Percentiles rank a stretch among this genome's conserved stretches.
Evolutionary conservation across 2,329 filamentous ascomycete species (phyloP).

Genomic region (Colletotrichum abscissum): DNA sequence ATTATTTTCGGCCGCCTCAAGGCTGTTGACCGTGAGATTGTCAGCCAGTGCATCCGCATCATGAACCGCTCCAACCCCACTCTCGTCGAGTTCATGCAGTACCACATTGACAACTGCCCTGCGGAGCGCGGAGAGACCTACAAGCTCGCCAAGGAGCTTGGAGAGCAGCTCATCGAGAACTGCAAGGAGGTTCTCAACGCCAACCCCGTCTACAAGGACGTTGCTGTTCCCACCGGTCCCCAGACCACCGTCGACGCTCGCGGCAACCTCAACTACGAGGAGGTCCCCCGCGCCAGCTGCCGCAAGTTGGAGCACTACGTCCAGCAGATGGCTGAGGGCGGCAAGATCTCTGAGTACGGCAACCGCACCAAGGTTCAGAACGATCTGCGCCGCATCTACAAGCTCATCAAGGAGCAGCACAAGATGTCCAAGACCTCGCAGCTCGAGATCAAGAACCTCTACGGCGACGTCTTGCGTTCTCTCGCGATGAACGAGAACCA

Average conservation of each 20-base stretch:
- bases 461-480: constrained; percentile 93
- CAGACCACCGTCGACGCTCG: constrained; percentile 92
- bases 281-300: constrained; percentile 86
- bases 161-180: constrained; percentile 94
- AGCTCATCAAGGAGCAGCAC: constrained; percentile 98
- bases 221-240: constrained; percentile 89
- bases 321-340: constrained; percentile 97
- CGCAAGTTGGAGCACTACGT: constrained; percentile 99
- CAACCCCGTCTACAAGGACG: constrained; percentile 95
- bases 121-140: constrained; percentile 98
- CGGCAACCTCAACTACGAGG: constrained; percentile 92
- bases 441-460: constrained; percentile 94
- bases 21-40: constrained; percentile 95
- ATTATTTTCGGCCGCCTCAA: constrained; percentile 97
- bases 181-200: constrained; percentile 90
- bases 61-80: constrained; percentile 99
- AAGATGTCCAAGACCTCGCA: constrained; percentile 97
- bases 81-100: constrained; percentile 98
- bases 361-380: constrained; percentile 98
- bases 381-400: constrained; percentile 94
- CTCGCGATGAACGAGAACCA: constrained; percentile 98
- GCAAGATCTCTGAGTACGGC: constrained; percentile 98
- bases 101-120: constrained; percentile 98
- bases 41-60: constrained; percentile 97
- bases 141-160: constrained; percentile 95